Evolutionary conservation across 805 yeast species (phyloP), one percentile per base, ranked within the genome.

Genomic region (Cyberlindnera sargentensis): DNA sequence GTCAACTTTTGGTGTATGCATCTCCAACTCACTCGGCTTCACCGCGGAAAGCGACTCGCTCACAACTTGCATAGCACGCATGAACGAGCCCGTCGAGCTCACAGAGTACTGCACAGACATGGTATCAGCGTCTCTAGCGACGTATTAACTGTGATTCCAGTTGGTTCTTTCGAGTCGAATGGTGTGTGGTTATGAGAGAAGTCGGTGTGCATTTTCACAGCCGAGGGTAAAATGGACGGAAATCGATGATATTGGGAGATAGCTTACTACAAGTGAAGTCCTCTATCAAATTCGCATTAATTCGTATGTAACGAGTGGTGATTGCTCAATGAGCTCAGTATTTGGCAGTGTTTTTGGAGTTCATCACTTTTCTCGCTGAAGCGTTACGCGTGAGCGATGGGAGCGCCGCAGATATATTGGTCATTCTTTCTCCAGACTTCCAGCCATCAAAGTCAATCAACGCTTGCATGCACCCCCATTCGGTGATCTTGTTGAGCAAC

Each of bases 391-490:
- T 48, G 33, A 56, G 11, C 0, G 47, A 43, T 1, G 62, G 62
- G n/a, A 57, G 40, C 0, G 62, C 62, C 34, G 62, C 61, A 8
- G 48, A 35, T 7, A 57, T 64, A 37, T 65, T 67, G 1, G 71
- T 64, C 68, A 65, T 64, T 55, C 68, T 63, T 43, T 66, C 68
- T 8, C 71, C 71, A 33, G 69, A 68, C 52, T 76, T 79, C 95
- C 97, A 93, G 33, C 95, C 91, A 60, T 93, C 96, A 62, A 84
- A 91, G 64, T 91, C 95, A 61, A 91, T 90, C 40, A 91, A 67
- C 1, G 97, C 97, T 65, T 91, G 99, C 98, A 91, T 91, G 63
- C 98, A 91, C 1, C 99, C 98, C 98, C 98, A 93, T 63, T 91
- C 97, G 1, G 89, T 84, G 41, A 93, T 85, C 64, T 93, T 93